Evolutionary conservation across 768 basidiomycete species (phyloP).

Genomic region (Mycena indigotica): DNA sequence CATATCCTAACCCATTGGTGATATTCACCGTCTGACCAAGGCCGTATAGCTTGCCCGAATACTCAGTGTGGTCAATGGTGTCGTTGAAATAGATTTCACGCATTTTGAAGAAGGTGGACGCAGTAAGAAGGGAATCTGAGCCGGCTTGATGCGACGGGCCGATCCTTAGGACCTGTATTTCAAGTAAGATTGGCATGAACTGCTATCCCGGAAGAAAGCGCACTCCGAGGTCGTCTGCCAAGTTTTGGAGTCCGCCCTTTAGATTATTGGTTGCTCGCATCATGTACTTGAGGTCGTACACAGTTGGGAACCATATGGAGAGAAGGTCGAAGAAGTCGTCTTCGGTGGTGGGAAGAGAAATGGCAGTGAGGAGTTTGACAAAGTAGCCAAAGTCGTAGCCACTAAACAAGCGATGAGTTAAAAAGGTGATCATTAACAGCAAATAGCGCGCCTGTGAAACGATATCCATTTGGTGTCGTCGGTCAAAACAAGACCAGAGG

Average conservation of each 20-base stretch:
- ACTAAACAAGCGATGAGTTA: slow-evolving; percentile 42
- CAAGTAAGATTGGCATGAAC: slow-evolving; percentile 12
- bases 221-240: slow-evolving; percentile 94
- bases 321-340: slow-evolving; percentile 88
- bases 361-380: slow-evolving; percentile 86
- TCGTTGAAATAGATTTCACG: slow-evolving; percentile 90
- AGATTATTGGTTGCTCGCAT: slow-evolving; percentile 86
- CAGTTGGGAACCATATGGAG: slow-evolving; percentile 89
- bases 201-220: slow-evolving; percentile 31
- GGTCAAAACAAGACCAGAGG: slow-evolving; percentile 87
- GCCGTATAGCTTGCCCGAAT: slow-evolving; percentile 82
- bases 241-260: slow-evolving; percentile 90
- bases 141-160: slow-evolving; percentile 95
- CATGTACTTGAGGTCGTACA: slow-evolving; percentile 98
- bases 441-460: slow-evolving; percentile 82
- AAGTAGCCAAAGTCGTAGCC: slow-evolving; percentile 99
- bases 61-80: slow-evolving; percentile 80
- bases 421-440: too few species aligned
- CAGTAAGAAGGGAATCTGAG: slow-evolving; percentile 93
- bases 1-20: slow-evolving; percentile 58
- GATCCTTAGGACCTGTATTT: slow-evolving; percentile 76
- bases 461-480: slow-evolving; percentile 95
- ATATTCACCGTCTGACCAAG: slow-evolving; percentile 75
- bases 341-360: slow-evolving; percentile 86
- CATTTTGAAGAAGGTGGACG: slow-evolving; percentile 96